Evolutionary conservation across 1,139 yeast genomes (phyloP).

Genomic region (Scheffersomyces insectosa): DNA sequence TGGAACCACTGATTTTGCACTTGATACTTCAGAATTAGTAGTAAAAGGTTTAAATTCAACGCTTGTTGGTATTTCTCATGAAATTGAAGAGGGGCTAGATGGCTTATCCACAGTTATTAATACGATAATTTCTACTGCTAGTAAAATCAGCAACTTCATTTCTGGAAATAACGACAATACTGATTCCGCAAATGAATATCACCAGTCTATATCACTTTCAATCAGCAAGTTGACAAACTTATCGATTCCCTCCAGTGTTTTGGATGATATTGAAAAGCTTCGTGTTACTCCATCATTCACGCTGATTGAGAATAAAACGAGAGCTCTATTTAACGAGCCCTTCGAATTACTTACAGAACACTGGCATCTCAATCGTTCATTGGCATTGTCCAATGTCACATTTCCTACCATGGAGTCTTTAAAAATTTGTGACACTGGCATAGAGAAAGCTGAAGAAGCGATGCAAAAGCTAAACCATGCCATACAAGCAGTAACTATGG

Average conservation of each 20-base stretch:
- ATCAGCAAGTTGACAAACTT: conserved; percentile 56
- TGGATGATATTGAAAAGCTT: conserved; percentile 11
- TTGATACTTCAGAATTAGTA: conserved; percentile 68
- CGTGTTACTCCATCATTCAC: conserved; percentile 12
- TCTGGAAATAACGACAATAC: conserved; percentile 35
- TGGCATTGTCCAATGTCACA: conserved; percentile 9
- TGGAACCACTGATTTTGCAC: conserved; percentile 71
- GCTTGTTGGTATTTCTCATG: conserved; percentile 52
- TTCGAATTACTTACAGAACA: conserved; percentile 39
- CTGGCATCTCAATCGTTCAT: conserved; percentile 14
- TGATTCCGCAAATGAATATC: conserved; percentile 21
- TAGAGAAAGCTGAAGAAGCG: conserved; percentile 20
- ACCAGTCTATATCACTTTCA: conserved; percentile 57
- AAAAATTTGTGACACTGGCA: conserved; percentile 3
- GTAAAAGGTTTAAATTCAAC: conserved; percentile 63
- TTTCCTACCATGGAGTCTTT: conserved; percentile 4
- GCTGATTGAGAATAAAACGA: conserved; percentile 12
- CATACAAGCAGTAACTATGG: conserved; percentile 32
- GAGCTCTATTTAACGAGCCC: conserved; percentile 10
- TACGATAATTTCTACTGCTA: conserved; percentile 41
- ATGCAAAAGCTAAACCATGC: conserved; percentile 26
- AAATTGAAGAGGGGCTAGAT: conserved; percentile 61
- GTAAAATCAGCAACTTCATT: conserved; percentile 55
- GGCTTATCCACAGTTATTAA: conserved; percentile 57
- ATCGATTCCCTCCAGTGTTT: conserved; percentile 50